Base-by-base conservation (phyloP, 1,139 yeast genomes). In the Pichia terricola region DNA sequence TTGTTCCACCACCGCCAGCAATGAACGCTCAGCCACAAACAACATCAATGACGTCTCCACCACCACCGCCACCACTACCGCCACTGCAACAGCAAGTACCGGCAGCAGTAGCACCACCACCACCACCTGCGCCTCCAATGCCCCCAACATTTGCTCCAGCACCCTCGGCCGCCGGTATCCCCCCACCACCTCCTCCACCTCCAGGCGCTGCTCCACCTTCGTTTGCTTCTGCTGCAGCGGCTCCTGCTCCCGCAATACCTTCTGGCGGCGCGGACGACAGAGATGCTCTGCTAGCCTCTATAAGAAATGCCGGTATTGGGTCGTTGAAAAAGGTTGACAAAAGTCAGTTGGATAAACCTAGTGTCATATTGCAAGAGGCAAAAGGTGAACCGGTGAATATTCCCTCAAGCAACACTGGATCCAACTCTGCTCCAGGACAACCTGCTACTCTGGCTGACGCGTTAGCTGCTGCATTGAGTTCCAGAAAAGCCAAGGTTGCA, bases 281-380 rank as follows among this genome's bases (percentile, higher is more conserved):
- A 55, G 95, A 85, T 61, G 95, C 95, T 0, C 71, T 91, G 39
- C 66, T 91, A 47, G 87, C 95, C 0, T 86, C 96, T 0, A 91
- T 89, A 53, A 73, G 95, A 56, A 77, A 81, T 33, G 80, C 95
- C 0, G 86, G 88, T 43, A 43, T 88, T 10, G 81, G 81, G 0
- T 60, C 76, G 3, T 71, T 89, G 51, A 78, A 71, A 51, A 85
- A 81, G 60, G 82, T 83, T 4, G 96, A 91, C 61, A 89, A 88
- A 62, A 65, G 87, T 0, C 89, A 83, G 54, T 67, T 88, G 41
- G 96, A 89, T 37, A 74, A 70, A 50, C 95, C 96, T 3, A 80
- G 80, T 43, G 86, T 75, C 0, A 57, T 84, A 35, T 63, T 85
- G 31, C 84, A 76, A 62, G 89, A 83, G 58, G 85, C 86, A 1